Evolutionary conservation across 164 flowering plant species (phyloP).

Genomic region (Nymphaea colorata): DNA sequence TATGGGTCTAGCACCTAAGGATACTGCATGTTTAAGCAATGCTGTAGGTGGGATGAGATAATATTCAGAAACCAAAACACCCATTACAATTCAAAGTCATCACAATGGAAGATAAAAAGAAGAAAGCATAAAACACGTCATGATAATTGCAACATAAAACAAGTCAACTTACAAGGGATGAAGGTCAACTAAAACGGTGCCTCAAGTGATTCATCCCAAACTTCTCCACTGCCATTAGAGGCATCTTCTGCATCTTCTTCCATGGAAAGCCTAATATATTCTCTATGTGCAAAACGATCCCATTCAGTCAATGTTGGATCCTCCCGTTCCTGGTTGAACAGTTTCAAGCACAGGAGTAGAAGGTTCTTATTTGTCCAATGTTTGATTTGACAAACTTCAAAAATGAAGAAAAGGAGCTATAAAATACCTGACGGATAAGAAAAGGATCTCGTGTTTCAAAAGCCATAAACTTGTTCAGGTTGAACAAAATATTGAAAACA

Average conservation of each 20-base stretch:
- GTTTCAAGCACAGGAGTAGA: too few relatives aligned
- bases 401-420: too few relatives aligned
- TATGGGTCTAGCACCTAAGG: too few relatives aligned
- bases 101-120: not conserved
- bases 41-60: too few relatives aligned
- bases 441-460: conserved; percentile 96
- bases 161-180: not conserved
- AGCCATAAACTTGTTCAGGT: conserved; percentile 92
- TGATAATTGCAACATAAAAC: not conserved
- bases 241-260: conserved; percentile 98
- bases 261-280: conserved; percentile 94
- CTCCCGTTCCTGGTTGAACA: conserved; percentile 52
- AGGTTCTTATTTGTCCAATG: too few relatives aligned
- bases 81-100: too few relatives aligned
- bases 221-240: conserved; percentile 94
- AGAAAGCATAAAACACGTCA: not conserved
- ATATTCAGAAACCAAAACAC: too few relatives aligned
- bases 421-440: conserved; percentile 82
- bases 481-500: conserved; percentile 89
- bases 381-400: too few relatives aligned
- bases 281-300: conserved; percentile 98
- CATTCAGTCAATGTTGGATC: conserved; percentile 97
- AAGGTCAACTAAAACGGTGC: conserved; percentile 57
- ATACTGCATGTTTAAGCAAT: too few relatives aligned
- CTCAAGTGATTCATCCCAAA: conserved; percentile 95